Evolutionary conservation across 345 rosid species (phyloP).

Genomic region (Eucalyptus virginea): DNA sequence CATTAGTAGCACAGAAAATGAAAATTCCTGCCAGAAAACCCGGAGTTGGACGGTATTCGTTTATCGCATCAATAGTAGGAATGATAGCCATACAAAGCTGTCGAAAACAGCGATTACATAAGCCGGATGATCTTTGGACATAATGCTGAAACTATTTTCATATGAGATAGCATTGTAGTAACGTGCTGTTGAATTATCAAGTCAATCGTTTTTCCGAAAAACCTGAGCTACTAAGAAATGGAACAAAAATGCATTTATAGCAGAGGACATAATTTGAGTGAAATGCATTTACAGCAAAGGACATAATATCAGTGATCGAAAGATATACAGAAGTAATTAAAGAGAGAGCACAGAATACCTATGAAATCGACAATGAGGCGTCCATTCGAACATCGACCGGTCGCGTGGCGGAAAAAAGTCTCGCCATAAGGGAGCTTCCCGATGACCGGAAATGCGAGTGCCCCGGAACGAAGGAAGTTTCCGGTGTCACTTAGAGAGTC

Average conservation of each 20-base stretch:
- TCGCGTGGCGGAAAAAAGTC: constrained; percentile 41
- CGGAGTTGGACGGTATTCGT: background rate
- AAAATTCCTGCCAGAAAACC: background rate
- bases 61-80: background rate
- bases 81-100: background rate
- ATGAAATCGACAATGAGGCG: background rate
- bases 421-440: constrained; percentile 37
- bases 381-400: constrained; percentile 11
- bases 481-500: background rate
- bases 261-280: background rate
- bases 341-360: constrained; percentile 10
- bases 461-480: background rate
- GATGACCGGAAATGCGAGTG: background rate
- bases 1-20: constrained; percentile 10
- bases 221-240: constrained; percentile 23
- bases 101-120: background rate
- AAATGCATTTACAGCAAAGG: no score
- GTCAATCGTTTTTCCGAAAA: background rate
- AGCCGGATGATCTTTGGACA: background rate
- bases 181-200: background rate
- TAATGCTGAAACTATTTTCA: background rate
- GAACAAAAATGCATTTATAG: constrained; percentile 39
- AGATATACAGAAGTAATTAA: background rate
- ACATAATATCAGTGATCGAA: background rate
- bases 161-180: background rate